phyloP scores from a whole-genome alignment of 2,329 filamentous ascomycete species.

The Dactylellina haptotyla region DNA sequence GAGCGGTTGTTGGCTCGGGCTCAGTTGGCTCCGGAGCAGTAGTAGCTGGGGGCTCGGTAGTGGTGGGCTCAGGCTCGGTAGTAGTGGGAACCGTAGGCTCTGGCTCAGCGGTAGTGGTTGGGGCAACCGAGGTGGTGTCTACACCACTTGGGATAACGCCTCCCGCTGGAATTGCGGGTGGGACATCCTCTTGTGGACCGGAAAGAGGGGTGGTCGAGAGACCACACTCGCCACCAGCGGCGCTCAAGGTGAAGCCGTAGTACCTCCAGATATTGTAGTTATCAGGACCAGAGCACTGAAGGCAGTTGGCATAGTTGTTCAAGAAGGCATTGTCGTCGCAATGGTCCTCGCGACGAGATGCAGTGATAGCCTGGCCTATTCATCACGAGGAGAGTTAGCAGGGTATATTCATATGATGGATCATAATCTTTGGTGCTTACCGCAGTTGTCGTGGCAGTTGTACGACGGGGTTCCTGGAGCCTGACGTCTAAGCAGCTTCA shows the following conservation, averaged over 20 bases:
- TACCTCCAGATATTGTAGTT: constrained; percentile 64
- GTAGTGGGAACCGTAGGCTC: constrained; percentile 15
- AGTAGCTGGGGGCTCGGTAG: constrained; percentile 5
- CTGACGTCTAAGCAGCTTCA: constrained; percentile 63
- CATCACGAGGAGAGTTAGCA: not conserved
- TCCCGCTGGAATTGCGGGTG: constrained; percentile 35
- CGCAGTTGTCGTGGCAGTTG: constrained; percentile 67
- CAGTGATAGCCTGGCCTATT: constrained; percentile 60
- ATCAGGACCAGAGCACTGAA: constrained; percentile 62
- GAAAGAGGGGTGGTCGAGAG: constrained; percentile 47
- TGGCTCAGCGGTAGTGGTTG: constrained; percentile 11
- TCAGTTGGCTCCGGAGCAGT: constrained; percentile 31
- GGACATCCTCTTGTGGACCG: constrained; percentile 25
- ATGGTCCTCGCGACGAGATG: constrained; percentile 60
- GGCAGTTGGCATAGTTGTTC: constrained; percentile 63
- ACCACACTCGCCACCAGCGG: constrained; percentile 59
- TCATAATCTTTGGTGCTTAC: constrained; percentile 60
- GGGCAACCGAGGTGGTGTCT: constrained; percentile 12
- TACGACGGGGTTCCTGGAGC: constrained; percentile 64
- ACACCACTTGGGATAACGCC: constrained; percentile 36
- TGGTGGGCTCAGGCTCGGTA: constrained; percentile 11
- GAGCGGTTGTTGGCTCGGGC: constrained; percentile 12
- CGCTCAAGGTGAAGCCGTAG: constrained; percentile 62
- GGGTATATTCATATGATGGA: not conserved
- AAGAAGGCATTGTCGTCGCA: constrained; percentile 63